phyloP scores from a whole-genome alignment of 805 yeast species.

The Pichia insulana region DNA sequence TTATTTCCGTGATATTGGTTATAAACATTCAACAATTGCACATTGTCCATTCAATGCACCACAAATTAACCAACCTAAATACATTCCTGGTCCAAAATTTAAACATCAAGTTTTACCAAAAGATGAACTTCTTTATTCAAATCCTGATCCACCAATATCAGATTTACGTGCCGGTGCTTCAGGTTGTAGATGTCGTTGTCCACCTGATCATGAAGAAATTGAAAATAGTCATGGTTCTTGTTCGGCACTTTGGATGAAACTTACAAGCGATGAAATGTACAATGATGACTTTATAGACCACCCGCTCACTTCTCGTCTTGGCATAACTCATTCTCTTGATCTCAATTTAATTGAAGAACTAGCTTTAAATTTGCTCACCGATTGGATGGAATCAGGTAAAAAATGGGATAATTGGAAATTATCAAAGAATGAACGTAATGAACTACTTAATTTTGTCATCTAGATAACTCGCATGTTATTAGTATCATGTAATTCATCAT shows the following conservation, averaged over 20 bases:
- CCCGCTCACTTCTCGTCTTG: slow-evolving; percentile 3
- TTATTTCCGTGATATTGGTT: slow-evolving; percentile 90
- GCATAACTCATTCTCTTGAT: slow-evolving; percentile 16
- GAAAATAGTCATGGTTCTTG: slow-evolving; percentile 50
- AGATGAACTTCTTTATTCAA: slow-evolving; percentile 32
- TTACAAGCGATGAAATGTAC: slow-evolving; percentile 21
- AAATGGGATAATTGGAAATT: slow-evolving; percentile 23
- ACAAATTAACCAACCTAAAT: slow-evolving; percentile 37
- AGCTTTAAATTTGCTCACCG: slow-evolving; percentile 18
- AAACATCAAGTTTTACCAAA: slow-evolving; percentile 25
- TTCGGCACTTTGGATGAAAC: slow-evolving; percentile 39
- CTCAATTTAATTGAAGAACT: slow-evolving; percentile 24
- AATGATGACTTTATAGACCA: slow-evolving; percentile 1
- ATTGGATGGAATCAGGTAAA: slow-evolving; percentile 14
- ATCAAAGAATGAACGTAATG: slow-evolving; percentile 14
- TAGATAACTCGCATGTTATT: neutral
- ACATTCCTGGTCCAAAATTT: slow-evolving; percentile 28
- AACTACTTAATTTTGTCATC: slow-evolving; percentile 1
- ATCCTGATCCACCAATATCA: slow-evolving; percentile 18
- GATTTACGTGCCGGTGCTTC: slow-evolving; percentile 54
- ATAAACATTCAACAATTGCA: slow-evolving; percentile 66
- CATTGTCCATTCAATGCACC: slow-evolving; percentile 75
- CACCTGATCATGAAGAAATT: slow-evolving; percentile 39
- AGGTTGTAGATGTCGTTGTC: slow-evolving; percentile 88
- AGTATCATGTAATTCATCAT: too few species aligned